phyloP scores from a whole-genome alignment of 306 rosid genomes.

The Delonix regia region DNA sequence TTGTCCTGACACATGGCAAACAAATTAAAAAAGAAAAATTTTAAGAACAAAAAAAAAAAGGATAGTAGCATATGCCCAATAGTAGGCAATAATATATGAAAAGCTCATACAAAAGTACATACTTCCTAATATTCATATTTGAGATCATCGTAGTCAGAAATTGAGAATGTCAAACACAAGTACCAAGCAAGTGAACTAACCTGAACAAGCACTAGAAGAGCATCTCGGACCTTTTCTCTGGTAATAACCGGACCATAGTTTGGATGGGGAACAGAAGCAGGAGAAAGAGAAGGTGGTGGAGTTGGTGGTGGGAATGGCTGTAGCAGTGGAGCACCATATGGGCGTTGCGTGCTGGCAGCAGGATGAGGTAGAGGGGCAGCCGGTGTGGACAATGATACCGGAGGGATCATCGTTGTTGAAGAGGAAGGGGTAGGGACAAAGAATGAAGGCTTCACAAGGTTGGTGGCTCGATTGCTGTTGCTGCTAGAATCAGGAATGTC shows the following conservation, averaged over 20 bases:
- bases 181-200: constrained; percentile 46
- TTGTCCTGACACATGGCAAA: constrained; percentile 50
- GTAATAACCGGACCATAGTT: constrained; percentile 51
- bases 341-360: constrained; percentile 46
- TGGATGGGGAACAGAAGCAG: constrained; percentile 42
- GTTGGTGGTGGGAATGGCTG: constrained; percentile 64
- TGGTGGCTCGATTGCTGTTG: constrained; percentile 44
- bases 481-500: constrained; percentile 46
- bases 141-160: not conserved
- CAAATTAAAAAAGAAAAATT: not conserved
- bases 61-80: not conserved
- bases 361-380: constrained; percentile 58
- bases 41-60: not conserved
- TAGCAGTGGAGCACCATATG: constrained; percentile 59
- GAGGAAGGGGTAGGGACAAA: constrained; percentile 50
- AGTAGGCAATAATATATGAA: not conserved
- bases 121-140: not conserved
- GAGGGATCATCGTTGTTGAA: constrained; percentile 43
- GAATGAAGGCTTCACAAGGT: constrained; percentile 63
- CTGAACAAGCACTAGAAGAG: constrained; percentile 63
- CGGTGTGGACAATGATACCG: constrained; percentile 45
- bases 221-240: constrained; percentile 62
- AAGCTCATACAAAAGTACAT: constrained; percentile 7
- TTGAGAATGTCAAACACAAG: constrained; percentile 4
- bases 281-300: constrained; percentile 64